Percentiles rank a stretch among this genome's conserved stretches.
Evolutionary conservation across 1,139 yeast species (phyloP).

Genomic region (Magnusiomyces suaveolens): DNA sequence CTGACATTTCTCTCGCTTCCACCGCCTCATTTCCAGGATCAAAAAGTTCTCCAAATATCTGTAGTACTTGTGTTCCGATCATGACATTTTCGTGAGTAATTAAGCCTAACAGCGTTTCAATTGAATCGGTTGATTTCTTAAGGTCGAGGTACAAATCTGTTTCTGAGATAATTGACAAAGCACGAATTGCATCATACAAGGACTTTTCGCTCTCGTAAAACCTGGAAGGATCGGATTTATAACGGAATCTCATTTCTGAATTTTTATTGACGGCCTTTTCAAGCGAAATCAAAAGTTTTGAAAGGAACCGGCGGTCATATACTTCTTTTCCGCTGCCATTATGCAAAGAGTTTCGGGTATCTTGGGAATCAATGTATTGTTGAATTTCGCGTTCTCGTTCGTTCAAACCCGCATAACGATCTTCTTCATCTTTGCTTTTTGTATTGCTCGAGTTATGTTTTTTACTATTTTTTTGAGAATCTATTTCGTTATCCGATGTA

Average conservation of each 20-base stretch:
- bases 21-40: conserved; percentile 19
- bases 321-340: conserved; percentile 13
- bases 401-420: background rate
- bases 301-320: conserved; percentile 22
- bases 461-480: background rate
- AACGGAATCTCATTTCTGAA: conserved; percentile 26
- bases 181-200: conserved; percentile 27
- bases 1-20: conserved; percentile 7
- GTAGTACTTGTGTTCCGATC: conserved; percentile 25
- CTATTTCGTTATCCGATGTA: background rate
- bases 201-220: conserved; percentile 27
- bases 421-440: background rate
- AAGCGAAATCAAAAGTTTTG: conserved; percentile 21
- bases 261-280: conserved; percentile 26
- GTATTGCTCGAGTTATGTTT: background rate
- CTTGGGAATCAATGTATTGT: conserved; percentile 13
- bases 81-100: conserved; percentile 32
- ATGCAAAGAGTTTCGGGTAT: background rate
- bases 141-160: conserved; percentile 23
- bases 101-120: conserved; percentile 22
- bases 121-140: conserved; percentile 18
- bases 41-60: conserved; percentile 24
- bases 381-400: conserved; percentile 10
- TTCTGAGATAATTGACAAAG: conserved; percentile 28
- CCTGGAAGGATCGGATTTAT: conserved; percentile 27